Evolutionary conservation across 176 grass and related monocot genomes (phyloP), one percentile per base, ranked within the genome.

Genomic region (Cenchrus fungigraminus): DNA sequence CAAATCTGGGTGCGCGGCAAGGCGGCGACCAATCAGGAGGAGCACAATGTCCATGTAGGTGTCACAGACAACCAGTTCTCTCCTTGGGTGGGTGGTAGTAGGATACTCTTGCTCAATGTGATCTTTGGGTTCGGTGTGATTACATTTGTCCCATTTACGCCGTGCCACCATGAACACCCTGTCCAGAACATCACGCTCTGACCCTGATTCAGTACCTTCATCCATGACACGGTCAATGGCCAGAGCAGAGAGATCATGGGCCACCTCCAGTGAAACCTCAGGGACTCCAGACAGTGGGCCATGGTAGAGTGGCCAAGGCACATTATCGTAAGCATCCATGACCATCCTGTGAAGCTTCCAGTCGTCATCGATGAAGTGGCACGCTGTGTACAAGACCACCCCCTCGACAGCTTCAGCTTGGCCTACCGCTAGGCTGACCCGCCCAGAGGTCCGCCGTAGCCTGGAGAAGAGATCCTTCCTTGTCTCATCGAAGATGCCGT

Each of bases 361-460:
- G 22, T 63, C 57, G 8, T 62, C 58, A 14, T 78, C 76, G 5
- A 78, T 78, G 12, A 78, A 78, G 40, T 63, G 76, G 76, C n/a
- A 78, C 4, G 57, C 42, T 4, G 3, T 15, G 22, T 63, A 78
- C 0, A 28, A 0, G 42, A 63, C 56, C 4, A 0, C 61, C 2
- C 11, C 61, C 11, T 64, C 25, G 31, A 66, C 6, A 16, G 12
- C 12, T 15, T 16, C 64, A 16, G 31, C 12, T 8, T 3, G 2
- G 64, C 64, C 64, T 6, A 37, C 31, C 2, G 31, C 4, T 15
- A 66, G 13, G 12, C 28, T 34, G 64, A 66, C 28, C 13, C 64
- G 29, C 4, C 12, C 28, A 8, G 12, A 16, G 13, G 12, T 53
- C 16, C 15, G 3, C 1, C 25, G 3, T 29, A 65, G 7, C 62